Percentiles rank a stretch among this genome's conserved stretches.
phyloP scores from a whole-genome alignment of 345 rosid genomes.

The Geranium brycei region DNA sequence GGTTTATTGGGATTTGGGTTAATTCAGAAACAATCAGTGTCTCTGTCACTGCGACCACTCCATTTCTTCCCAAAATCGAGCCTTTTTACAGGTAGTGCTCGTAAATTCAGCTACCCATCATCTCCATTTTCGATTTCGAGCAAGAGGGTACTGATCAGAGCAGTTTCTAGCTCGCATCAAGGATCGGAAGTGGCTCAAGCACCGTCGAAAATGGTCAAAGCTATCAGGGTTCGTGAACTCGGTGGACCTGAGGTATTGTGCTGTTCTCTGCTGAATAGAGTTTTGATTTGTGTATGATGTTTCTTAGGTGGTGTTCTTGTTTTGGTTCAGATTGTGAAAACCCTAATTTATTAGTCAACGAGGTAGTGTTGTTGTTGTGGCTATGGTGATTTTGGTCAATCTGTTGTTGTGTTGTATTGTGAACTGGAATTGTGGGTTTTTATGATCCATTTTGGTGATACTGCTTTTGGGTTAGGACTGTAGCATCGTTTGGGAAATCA shows the following conservation, averaged over 20 bases:
- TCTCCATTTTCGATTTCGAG: neutral
- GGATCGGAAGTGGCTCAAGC: slow-evolving; percentile 8
- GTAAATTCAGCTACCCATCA: neutral
- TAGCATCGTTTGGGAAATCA: neutral
- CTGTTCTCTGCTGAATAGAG: neutral
- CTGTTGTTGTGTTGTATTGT: too few species aligned
- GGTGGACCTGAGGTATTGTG: slow-evolving; percentile 75
- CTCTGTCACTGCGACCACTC: neutral
- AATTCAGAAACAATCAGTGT: neutral
- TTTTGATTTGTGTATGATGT: neutral
- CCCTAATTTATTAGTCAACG: too few species aligned
- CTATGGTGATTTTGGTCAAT: too few species aligned
- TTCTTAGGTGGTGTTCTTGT: neutral
- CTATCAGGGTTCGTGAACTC: slow-evolving; percentile 67
- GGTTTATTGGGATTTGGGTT: neutral
- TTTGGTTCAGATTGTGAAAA: neutral
- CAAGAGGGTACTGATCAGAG: slow-evolving; percentile 7
- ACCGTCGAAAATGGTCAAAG: slow-evolving; percentile 56
- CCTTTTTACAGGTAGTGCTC: neutral
- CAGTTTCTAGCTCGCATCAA: slow-evolving; percentile 13
- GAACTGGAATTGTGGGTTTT: too few species aligned
- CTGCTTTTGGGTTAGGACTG: neutral
- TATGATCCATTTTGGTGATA: neutral
- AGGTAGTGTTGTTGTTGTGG: too few species aligned
- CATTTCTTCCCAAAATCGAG: neutral